phyloP scores from a whole-genome alignment of 345 rosid genomes.

The Adansonia digitata region DNA sequence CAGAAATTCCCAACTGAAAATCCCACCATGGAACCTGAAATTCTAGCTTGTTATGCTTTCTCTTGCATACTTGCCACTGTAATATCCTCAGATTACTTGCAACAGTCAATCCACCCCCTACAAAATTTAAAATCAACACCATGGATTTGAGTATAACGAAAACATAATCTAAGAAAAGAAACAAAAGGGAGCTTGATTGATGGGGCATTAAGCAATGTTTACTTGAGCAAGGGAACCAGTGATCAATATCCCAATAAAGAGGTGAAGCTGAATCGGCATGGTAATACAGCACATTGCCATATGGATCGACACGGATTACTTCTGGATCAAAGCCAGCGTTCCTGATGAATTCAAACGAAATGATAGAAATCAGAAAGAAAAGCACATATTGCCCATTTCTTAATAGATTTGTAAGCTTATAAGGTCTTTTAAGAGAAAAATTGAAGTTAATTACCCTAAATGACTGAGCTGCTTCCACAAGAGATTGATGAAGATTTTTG shows the following conservation, averaged over 20 bases:
- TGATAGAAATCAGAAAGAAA: background rate
- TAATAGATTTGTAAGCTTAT: background rate
- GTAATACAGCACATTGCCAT: constrained; percentile 82
- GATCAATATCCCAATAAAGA: constrained; percentile 92
- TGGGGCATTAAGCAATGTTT: constrained; percentile 6
- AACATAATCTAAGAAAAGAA: background rate
- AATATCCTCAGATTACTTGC: constrained; percentile 83
- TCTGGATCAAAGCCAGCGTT: constrained; percentile 98
- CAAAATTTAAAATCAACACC: constrained; percentile 2
- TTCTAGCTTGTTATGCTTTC: constrained; percentile 73
- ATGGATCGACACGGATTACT: constrained; percentile 75
- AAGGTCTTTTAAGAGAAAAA: background rate
- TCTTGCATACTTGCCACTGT: constrained; percentile 88
- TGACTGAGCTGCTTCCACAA: constrained; percentile 96
- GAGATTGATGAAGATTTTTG: constrained; percentile 58
- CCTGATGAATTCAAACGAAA: constrained; percentile 37
- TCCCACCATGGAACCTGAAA: constrained; percentile 99
- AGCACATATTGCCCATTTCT: background rate
- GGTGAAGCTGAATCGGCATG: constrained; percentile 97
- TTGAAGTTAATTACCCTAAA: constrained; percentile 48
- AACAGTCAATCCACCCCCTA: constrained; percentile 96
- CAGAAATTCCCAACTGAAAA: constrained; percentile 81
- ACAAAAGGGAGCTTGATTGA: background rate
- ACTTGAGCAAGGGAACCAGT: constrained; percentile 97
- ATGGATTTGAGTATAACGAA: background rate